phyloP scores from a whole-genome alignment of 495 filamentous ascomycete genomes.

The Hypoxylon subgilvum region DNA sequence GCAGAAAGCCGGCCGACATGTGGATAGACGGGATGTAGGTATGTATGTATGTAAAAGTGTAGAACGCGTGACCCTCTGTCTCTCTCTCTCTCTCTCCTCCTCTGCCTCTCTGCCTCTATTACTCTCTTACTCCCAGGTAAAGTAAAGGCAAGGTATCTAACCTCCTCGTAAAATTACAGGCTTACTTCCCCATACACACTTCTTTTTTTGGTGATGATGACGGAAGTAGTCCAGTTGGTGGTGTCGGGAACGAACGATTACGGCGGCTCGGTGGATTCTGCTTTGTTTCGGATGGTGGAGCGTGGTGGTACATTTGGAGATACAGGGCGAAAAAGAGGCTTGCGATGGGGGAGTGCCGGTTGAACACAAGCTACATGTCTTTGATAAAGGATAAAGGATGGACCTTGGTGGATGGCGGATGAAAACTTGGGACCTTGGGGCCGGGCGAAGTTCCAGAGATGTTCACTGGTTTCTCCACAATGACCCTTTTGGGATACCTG shows the following conservation, averaged over 20 bases:
- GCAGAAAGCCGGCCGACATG: conserved; percentile 18
- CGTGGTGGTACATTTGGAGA: conserved; percentile 37
- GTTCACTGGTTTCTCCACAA: conserved; percentile 33
- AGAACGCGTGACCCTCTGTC: conserved; percentile 26
- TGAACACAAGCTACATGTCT: conserved; percentile 24
- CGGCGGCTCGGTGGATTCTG: conserved; percentile 22
- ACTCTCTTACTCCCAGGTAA: no score
- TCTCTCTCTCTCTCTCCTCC: no score
- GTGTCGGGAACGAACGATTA: conserved; percentile 15
- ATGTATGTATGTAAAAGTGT: no score
- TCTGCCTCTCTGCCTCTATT: no score
- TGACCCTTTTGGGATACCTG: conserved; percentile 32
- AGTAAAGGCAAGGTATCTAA: no score
- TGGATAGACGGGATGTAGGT: no score
- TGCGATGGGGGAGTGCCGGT: background rate
- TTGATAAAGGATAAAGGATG: background rate
- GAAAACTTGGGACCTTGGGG: conserved; percentile 1
- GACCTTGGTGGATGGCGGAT: conserved; percentile 5
- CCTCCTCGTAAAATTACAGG: conserved; percentile 21
- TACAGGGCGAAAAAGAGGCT: conserved; percentile 2
- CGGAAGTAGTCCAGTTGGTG: conserved; percentile 5
- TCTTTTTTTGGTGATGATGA: conserved; percentile 16
- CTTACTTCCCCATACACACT: conserved; percentile 29
- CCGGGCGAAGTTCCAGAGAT: conserved; percentile 12
- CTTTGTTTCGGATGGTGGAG: conserved; percentile 21